phyloP scores from a whole-genome alignment of 2,329 filamentous ascomycete species.

The Dactylellina drechsleri region DNA sequence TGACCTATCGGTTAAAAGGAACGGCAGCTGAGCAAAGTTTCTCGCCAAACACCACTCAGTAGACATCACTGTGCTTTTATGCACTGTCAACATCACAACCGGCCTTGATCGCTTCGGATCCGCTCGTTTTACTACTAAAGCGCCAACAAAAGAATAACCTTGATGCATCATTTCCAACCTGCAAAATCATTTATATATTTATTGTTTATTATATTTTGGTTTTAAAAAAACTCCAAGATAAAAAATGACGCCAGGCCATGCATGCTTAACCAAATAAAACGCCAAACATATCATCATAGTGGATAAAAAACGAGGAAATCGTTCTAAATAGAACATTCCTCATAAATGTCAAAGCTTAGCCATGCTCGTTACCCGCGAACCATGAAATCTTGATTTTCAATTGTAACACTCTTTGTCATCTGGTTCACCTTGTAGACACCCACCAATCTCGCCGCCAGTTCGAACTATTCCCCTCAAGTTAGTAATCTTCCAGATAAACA shows the following conservation, averaged over 20 bases:
- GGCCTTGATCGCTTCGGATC: too few species aligned
- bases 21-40: not conserved
- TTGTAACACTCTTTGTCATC: slow-evolving; percentile 93
- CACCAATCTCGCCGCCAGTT: slow-evolving; percentile 91
- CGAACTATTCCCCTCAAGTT: slow-evolving; percentile 69
- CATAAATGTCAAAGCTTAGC: not conserved
- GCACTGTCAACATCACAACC: too few species aligned
- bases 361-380: slow-evolving; percentile 44
- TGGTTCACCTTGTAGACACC: slow-evolving; percentile 99
- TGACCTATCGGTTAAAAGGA: slow-evolving; percentile 35
- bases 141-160: too few species aligned
- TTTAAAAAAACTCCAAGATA: not conserved
- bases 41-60: not conserved
- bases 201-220: too few species aligned
- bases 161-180: too few species aligned
- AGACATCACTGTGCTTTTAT: not conserved
- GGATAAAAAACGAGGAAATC: not conserved
- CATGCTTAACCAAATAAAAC: slow-evolving; percentile 31
- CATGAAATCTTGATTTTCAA: slow-evolving; percentile 84
- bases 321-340: not conserved
- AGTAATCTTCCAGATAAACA: slow-evolving; percentile 2
- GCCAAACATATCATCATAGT: slow-evolving; percentile 35
- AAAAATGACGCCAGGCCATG: slow-evolving; percentile 54
- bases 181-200: too few species aligned
- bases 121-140: too few species aligned